Evolutionary conservation across 345 rosid species (phyloP).

Genomic region (Leavenworthia alabamica): DNA sequence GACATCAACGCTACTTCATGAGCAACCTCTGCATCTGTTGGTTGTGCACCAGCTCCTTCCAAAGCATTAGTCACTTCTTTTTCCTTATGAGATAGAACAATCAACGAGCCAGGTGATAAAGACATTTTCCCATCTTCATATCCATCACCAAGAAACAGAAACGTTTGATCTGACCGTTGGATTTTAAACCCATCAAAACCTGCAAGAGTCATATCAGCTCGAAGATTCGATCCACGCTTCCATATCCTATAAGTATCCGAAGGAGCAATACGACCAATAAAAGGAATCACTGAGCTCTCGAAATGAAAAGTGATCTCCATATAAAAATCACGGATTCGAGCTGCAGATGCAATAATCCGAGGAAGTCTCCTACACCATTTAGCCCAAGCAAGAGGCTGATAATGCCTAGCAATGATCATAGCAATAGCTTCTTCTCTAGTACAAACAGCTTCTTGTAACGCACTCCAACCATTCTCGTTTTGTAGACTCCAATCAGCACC

Average conservation of each 20-base stretch:
- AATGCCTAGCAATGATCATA: conserved; percentile 80
- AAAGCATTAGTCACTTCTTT: conserved; percentile 91
- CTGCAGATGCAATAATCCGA: conserved; percentile 71
- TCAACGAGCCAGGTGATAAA: conserved; percentile 67
- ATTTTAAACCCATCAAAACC: conserved; percentile 97
- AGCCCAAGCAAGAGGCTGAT: conserved; percentile 98
- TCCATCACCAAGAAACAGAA: conserved; percentile 89
- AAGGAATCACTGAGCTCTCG: conserved; percentile 96
- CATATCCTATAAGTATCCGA: conserved; percentile 98
- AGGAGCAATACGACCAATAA: conserved; percentile 93
- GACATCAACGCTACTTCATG: conserved; percentile 94
- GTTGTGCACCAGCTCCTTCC: conserved; percentile 95
- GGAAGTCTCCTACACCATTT: conserved; percentile 99
- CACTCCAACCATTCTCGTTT: conserved; percentile 99
- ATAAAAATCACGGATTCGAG: conserved; percentile 84
- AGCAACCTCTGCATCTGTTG: conserved; percentile 88
- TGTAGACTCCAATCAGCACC: conserved; percentile 99
- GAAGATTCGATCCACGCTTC: conserved; percentile 97
- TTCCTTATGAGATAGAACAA: conserved; percentile 90
- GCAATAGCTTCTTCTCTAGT: conserved; percentile 90
- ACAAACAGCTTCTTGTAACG: conserved; percentile 98
- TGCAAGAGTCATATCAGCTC: conserved; percentile 96
- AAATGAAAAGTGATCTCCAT: conserved; percentile 99
- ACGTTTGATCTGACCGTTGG: conserved; percentile 89
- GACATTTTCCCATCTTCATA: conserved; percentile 66